These are phyloP conservation scores for Hydrangea macrophylla DNA, from an alignment of 148 eudicot genomes.

Conservation along the genomic window DNA sequence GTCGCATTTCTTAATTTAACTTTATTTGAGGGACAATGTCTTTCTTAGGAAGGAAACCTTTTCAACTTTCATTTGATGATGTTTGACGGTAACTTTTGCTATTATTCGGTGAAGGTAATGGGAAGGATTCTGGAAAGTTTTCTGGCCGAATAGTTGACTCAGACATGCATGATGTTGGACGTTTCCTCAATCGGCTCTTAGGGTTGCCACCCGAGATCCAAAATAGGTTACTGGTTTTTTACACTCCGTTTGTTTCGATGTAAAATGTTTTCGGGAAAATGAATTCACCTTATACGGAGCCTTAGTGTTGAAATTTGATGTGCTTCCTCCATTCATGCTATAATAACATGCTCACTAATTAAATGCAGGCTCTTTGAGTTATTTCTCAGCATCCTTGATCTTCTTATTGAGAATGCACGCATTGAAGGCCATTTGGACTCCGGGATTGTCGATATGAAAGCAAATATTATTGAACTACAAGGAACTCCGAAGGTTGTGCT, in stretches of 20 bases:
- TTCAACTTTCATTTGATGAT: background rate
- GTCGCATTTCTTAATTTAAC: background rate
- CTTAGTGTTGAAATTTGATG: conserved; percentile 5
- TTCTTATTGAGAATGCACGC: conserved; percentile 73
- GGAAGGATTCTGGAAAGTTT: conserved; percentile 74
- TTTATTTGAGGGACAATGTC: background rate
- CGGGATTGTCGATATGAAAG: conserved; percentile 91
- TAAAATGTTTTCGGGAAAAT: no score
- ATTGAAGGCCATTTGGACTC: conserved; percentile 90
- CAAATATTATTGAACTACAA: conserved; percentile 65
- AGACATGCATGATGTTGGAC: conserved; percentile 96
- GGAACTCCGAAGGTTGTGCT: conserved; percentile 79
- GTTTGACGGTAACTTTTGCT: background rate
- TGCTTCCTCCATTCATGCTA: background rate
- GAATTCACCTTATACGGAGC: no score
- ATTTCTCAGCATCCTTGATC: conserved; percentile 79
- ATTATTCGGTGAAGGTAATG: conserved; percentile 46
- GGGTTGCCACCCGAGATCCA: conserved; percentile 96
- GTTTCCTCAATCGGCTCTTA: conserved; percentile 84
- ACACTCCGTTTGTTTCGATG: no score
- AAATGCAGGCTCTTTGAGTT: conserved; percentile 84
- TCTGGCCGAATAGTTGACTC: conserved; percentile 91
- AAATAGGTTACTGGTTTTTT: conserved; percentile 52
- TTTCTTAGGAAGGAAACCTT: background rate
- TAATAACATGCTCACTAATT: background rate